Evolutionary conservation across 768 basidiomycete genomes (phyloP), one percentile per base, ranked within the genome.

Genomic region (Paxillus involutus): DNA sequence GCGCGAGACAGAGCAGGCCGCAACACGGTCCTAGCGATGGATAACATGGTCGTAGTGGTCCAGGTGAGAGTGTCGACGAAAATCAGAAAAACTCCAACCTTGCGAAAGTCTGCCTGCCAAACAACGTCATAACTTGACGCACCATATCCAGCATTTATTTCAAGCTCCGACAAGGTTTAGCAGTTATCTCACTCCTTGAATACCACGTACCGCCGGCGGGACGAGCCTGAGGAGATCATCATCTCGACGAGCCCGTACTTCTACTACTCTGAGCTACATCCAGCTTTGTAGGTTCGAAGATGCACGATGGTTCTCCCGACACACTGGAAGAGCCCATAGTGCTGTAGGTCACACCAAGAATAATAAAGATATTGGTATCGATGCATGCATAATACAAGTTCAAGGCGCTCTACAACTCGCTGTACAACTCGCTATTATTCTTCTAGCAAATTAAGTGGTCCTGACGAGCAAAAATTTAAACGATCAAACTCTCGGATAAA

Each of bases 1-100:
- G 79, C 55, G 49, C 84, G 81, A 33, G 76, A 59, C 43, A 81
- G 53, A 8, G 75, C 61, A 17, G 79, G 78, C 55, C 76, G 78
- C 32, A 77, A 62, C 37, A 73, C 60, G 35, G 69, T 67, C 55
- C 77, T 80, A 21, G 78, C 68, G 56, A 80, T 62, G 51, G 79
- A 75, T 57, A 84, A 69, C 83, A 85, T 85, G 51, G 60, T 85
- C 50, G 60, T 71, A 49, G 52, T 49, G 36, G 39, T 53, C 54
- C 37, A 40, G 44, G 37, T 45, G 49, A 47, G 35, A 49, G 39
- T 36, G 40, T 21, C 33, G 41, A n/a, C n/a, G 33, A 11, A 21
- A n/a, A 44, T 11, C n/a, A 16, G 26, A 16, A 44, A 21, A 43
- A 26, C 26, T 44, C 11, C 35, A 35, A 12, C 35, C 19, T 39